Evolutionary conservation across 345 rosid genomes (phyloP).

Genomic region (Excoecaria agallocha): DNA sequence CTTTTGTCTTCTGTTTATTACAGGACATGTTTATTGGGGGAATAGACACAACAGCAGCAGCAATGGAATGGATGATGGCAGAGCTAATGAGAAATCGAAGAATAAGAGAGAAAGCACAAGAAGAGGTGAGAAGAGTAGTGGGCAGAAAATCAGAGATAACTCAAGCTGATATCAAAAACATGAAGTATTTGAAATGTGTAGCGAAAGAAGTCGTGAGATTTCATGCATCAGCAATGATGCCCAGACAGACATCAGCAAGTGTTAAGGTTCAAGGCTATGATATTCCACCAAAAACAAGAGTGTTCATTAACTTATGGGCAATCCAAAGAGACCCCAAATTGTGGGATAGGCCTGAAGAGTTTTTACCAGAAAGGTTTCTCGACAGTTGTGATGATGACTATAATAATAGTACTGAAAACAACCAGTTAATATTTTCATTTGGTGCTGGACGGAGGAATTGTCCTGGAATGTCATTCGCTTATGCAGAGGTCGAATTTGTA

Average conservation of each 20-base stretch:
- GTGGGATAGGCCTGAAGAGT: constrained; percentile 13
- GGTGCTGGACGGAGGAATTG: constrained; percentile 12
- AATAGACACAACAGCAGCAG: constrained; percentile 18
- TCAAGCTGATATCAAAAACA: neutral
- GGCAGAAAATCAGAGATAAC: constrained; percentile 11
- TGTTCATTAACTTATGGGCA: constrained; percentile 10
- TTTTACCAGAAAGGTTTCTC: constrained; percentile 14
- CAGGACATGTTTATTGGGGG: constrained; percentile 31
- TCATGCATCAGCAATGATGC: constrained; percentile 11
- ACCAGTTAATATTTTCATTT: neutral
- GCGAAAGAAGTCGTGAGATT: constrained; percentile 11
- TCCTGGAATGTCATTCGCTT: constrained; percentile 15
- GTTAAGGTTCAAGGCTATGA: constrained; percentile 13
- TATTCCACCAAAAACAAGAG: constrained; percentile 18
- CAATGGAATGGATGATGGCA: constrained; percentile 32
- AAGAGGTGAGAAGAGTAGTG: constrained; percentile 18
- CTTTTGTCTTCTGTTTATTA: neutral
- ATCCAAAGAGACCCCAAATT: constrained; percentile 14
- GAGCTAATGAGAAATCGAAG: constrained; percentile 25
- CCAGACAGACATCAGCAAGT: constrained; percentile 12
- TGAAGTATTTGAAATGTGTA: constrained; percentile 12
- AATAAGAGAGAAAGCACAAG: constrained; percentile 22
- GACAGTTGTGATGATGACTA: neutral
- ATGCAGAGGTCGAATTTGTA: constrained; percentile 10
- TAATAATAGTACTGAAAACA: neutral